Conservation (phyloP, 1,284 basidiomycete genomes). For the Bondarzewia mesenterica region DNA sequence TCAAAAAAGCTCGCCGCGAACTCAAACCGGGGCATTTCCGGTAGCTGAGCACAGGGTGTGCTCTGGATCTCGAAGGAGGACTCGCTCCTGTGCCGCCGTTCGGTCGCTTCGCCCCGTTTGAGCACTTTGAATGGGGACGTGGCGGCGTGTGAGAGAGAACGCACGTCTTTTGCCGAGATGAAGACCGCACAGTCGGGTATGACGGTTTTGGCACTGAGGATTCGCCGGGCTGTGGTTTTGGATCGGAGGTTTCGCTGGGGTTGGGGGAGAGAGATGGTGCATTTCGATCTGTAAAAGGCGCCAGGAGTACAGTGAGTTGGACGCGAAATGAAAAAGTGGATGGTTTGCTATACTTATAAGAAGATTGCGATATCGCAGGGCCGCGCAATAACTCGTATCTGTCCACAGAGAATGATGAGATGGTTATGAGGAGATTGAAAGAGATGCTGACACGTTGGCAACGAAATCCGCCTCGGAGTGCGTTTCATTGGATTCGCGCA, state of each 20-base stretch:
- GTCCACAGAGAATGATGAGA: constrained; percentile 1
- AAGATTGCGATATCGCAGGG: constrained; percentile 31
- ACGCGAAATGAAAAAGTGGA: neutral
- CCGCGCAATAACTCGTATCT: constrained; percentile 44
- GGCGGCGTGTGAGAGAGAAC: constrained; percentile 30
- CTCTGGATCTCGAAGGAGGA: constrained; percentile 45
- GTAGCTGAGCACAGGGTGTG: constrained; percentile 38
- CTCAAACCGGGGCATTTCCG: constrained; percentile 39
- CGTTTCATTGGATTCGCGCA: constrained; percentile 35
- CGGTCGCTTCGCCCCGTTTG: constrained; percentile 28
- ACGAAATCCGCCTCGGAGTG: constrained; percentile 50
- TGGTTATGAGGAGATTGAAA: neutral
- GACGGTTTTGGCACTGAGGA: constrained; percentile 35
- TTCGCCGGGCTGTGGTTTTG: constrained; percentile 24
- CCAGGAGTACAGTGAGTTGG: neutral
- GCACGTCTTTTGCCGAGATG: constrained; percentile 29
- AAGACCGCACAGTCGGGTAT: constrained; percentile 43
- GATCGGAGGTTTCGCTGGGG: constrained; percentile 24
- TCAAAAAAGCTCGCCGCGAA: constrained; percentile 48
- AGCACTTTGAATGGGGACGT: constrained; percentile 40
- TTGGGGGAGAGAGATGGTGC: constrained; percentile 40
- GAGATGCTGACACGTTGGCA: constrained; percentile 37
- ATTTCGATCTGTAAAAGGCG: constrained; percentile 34
- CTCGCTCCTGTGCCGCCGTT: constrained; percentile 28
- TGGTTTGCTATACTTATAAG: constrained; percentile 28